Conservation (phyloP, 495 filamentous ascomycete species). For the Aspergillus sparsus region DNA sequence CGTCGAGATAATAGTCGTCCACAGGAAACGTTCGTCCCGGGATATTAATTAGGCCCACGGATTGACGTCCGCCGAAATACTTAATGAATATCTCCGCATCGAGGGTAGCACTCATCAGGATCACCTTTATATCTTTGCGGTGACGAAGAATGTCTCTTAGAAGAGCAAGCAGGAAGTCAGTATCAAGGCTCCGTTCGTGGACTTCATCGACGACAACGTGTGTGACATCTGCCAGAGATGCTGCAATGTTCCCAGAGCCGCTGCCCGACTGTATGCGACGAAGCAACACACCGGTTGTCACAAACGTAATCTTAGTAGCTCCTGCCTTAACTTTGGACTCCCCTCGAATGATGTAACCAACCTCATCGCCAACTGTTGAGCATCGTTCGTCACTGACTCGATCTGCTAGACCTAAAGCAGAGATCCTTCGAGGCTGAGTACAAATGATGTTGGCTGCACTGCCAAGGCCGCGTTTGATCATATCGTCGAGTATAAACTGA, state of each 20-base stretch:
- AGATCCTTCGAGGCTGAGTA: slow-evolving; percentile 93
- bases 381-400: slow-evolving; percentile 92
- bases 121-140: slow-evolving; percentile 82
- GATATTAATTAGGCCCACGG: slow-evolving; percentile 80
- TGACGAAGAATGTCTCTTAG: slow-evolving; percentile 77
- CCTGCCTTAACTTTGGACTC: slow-evolving; percentile 71
- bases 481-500: slow-evolving; percentile 91
- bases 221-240: slow-evolving; percentile 81
- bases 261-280: slow-evolving; percentile 85
- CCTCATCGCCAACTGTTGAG: slow-evolving; percentile 76
- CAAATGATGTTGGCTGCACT: slow-evolving; percentile 87
- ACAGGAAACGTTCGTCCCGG: slow-evolving; percentile 88
- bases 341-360: slow-evolving; percentile 93
- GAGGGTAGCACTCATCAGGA: slow-evolving; percentile 97
- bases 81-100: slow-evolving; percentile 82
- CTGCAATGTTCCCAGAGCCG: slow-evolving; percentile 73
- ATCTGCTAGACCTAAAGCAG: slow-evolving; percentile 89
- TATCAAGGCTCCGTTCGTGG: slow-evolving; percentile 93
- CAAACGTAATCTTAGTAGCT: slow-evolving; percentile 87
- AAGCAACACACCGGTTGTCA: slow-evolving; percentile 95
- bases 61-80: slow-evolving; percentile 73
- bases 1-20: slow-evolving; percentile 85
- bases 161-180: slow-evolving; percentile 88
- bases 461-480: slow-evolving; percentile 76
- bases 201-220: slow-evolving; percentile 98